phyloP scores from a whole-genome alignment of 352 stramenopile species.

The Phytophthora vignae region DNA sequence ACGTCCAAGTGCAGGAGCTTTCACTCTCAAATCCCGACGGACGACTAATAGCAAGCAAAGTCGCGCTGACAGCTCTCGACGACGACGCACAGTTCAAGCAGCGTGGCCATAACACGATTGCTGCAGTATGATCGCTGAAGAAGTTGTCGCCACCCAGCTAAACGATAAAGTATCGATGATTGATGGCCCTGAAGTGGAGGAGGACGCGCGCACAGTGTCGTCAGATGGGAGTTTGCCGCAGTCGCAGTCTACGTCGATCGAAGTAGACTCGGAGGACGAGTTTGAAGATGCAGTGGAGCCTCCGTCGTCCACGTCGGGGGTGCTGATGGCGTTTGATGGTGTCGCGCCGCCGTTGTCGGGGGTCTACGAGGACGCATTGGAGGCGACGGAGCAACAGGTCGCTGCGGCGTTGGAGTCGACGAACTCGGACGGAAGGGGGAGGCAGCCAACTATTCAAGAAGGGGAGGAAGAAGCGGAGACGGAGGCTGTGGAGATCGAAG shows the following conservation, averaged over 20 bases:
- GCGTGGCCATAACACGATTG: background rate
- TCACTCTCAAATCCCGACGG: background rate
- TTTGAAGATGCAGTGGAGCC: constrained; percentile 37
- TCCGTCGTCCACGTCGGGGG: constrained; percentile 21
- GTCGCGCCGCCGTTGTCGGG: constrained; percentile 16
- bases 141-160: background rate
- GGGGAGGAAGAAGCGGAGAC: background rate
- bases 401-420: constrained; percentile 22
- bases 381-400: constrained; percentile 32
- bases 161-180: constrained; percentile 17
- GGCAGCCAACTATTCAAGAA: constrained; percentile 25
- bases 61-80: constrained; percentile 3
- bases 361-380: constrained; percentile 38
- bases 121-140: constrained; percentile 15
- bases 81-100: constrained; percentile 5
- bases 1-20: background rate
- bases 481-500: background rate
- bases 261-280: constrained; percentile 38
- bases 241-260: constrained; percentile 6
- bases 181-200: constrained; percentile 16
- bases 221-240: constrained; percentile 20
- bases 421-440: constrained; percentile 10
- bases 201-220: constrained; percentile 31
- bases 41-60: constrained; percentile 9
- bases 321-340: constrained; percentile 18